A percentile compares a stretch with the other conserved stretches of the same genome.
Conservation (phyloP, 2,329 filamentous ascomycete species). For the Allantophomopsis cytisporea region DNA sequence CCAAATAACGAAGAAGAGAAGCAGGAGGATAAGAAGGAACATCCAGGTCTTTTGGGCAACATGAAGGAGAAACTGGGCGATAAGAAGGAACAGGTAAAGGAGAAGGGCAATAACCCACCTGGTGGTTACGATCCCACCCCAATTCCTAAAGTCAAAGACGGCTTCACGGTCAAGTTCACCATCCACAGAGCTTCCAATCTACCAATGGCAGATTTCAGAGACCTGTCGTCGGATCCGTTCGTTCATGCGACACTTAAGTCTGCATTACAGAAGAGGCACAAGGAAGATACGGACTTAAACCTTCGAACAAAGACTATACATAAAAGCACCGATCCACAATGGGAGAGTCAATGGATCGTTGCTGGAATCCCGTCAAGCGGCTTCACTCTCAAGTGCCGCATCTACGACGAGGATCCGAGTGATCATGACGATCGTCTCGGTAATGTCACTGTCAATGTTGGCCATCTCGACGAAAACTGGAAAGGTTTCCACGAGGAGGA, state of each 20-base stretch:
- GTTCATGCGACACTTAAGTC: slow-evolving; percentile 64
- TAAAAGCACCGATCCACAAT: slow-evolving; percentile 58
- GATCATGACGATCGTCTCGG: slow-evolving; percentile 82
- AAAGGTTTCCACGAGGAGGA: slow-evolving; percentile 46
- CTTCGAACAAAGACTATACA: slow-evolving; percentile 68
- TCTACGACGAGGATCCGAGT: slow-evolving; percentile 83
- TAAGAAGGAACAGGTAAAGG: slow-evolving; percentile 16
- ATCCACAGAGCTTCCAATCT: slow-evolving; percentile 74
- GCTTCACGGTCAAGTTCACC: slow-evolving; percentile 75
- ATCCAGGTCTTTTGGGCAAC: slow-evolving; percentile 1
- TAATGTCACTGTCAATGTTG: slow-evolving; percentile 62
- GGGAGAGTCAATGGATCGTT: slow-evolving; percentile 80
- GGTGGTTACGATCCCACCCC: slow-evolving; percentile 75
- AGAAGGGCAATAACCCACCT: slow-evolving; percentile 14
- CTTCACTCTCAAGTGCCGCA: slow-evolving; percentile 70
- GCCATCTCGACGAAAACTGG: slow-evolving; percentile 51
- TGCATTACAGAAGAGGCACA: slow-evolving; percentile 58
- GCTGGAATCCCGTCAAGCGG: slow-evolving; percentile 73
- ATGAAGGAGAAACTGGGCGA: slow-evolving; percentile 16
- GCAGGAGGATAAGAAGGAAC: background rate
- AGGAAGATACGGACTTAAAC: slow-evolving; percentile 66
- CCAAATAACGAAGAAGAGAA: background rate
- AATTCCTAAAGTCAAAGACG: slow-evolving; percentile 57
- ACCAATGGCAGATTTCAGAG: slow-evolving; percentile 67
- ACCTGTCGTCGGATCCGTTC: slow-evolving; percentile 73